Percentiles rank a stretch among this genome's conserved stretches.
Conservation (phyloP, 371 early-diverging fungal genomes). For the Chytridiales sp. region DNA sequence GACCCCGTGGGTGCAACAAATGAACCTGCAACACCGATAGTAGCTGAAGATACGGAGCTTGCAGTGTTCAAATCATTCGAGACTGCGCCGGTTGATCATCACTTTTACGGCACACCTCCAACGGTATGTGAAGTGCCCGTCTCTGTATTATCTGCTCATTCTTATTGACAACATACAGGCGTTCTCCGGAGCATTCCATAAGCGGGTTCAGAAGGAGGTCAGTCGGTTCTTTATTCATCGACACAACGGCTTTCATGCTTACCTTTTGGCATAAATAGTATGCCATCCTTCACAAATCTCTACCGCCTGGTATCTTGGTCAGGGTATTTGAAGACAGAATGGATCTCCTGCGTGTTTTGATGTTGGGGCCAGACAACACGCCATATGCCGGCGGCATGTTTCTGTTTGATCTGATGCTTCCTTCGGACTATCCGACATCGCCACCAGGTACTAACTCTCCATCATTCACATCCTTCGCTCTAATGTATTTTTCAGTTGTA, state of each 20-base stretch:
- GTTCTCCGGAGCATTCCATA: constrained; percentile 20
- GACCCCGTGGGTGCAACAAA: constrained; percentile 5
- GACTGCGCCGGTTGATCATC: constrained; percentile 17
- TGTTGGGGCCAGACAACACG: constrained; percentile 50
- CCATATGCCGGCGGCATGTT: constrained; percentile 45
- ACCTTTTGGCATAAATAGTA: constrained; percentile 13
- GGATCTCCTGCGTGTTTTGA: constrained; percentile 49
- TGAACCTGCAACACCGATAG: constrained; percentile 26
- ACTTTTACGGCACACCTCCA: constrained; percentile 6
- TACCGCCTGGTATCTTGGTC: constrained; percentile 51
- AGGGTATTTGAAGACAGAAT: constrained; percentile 52
- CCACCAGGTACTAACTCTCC: constrained; percentile 33
- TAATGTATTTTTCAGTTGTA: constrained; percentile 18
- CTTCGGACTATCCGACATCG: constrained; percentile 43
- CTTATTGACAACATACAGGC: neutral
- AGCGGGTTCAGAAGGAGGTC: constrained; percentile 28
- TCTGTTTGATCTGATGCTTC: constrained; percentile 51
- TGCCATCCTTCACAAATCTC: constrained; percentile 21
- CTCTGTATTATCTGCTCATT: neutral
- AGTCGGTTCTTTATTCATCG: neutral
- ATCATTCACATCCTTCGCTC: neutral
- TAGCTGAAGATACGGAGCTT: constrained; percentile 24
- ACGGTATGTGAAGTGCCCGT: constrained; percentile 7
- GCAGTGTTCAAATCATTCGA: constrained; percentile 20
- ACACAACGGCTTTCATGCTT: constrained; percentile 36